Base-by-base conservation (phyloP, 352 stramenopile genomes). In the Pythium rhizo-oryzae region DNA sequence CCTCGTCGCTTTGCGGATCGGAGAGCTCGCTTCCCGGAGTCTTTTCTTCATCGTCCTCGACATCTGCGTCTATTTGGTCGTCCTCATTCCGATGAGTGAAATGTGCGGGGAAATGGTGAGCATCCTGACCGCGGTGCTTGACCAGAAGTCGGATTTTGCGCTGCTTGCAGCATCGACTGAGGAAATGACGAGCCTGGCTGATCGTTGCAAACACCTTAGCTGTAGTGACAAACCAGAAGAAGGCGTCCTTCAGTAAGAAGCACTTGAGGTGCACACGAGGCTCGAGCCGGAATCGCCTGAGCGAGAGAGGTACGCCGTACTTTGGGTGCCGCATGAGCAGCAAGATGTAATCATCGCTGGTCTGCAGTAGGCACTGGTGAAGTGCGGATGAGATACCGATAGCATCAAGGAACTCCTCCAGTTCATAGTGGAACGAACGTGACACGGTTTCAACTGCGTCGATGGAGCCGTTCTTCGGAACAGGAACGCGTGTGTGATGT, bases 291-390 rank as follows among this genome's bases (percentile, higher is more conserved):
- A 93, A 93, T 30, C 87, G 75, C 15, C 85, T 78, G 37, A 88
- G 67, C 0, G 76, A 78, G 59, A 69, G 76, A 15, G 49, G 50
- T 3, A 93, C 72, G 8, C 85, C 85, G 25, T 83, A 68, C 4
- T 65, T 60, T 49, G 71, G 74, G 69, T 91, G 79, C 39, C 80
- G 77, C 84, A 95, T 92, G 19, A 92, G 64, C 15, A 90, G 23
- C 35, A 95, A 56, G 16, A 95, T 67, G 62, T 91, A 92, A 61
- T 95, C 87, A 50, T 95, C 87, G 67, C 84, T 90, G 54, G 77
- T 69, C 15, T 75, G 62, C 15, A 82, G 61, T 16, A 93, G 39
- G 21, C 68, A 52, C 13, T 50, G 73, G 62, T 93, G 85, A 5
- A 89, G 66, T 33, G 79, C 74, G 2, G 65, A 8, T n/a, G 70